Evolutionary conservation across 768 basidiomycete species (phyloP).

Genomic region (Tricholoma saponaceum): DNA sequence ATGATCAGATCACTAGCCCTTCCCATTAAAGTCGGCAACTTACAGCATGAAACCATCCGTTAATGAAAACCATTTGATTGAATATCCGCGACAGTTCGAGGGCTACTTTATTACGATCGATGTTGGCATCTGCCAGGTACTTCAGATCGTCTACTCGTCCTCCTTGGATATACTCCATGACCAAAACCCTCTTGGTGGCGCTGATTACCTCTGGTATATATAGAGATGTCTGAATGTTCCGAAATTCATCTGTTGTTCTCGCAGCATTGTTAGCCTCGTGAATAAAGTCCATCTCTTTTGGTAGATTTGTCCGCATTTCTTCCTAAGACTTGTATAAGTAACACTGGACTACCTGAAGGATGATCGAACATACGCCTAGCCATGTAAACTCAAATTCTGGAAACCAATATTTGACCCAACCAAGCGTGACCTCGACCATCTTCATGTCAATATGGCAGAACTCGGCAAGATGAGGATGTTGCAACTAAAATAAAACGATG

Average conservation of each 20-base stretch:
- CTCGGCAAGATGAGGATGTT: constrained; percentile 92
- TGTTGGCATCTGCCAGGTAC: constrained; percentile 76
- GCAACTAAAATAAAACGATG: constrained; percentile 42
- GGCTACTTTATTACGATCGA: constrained; percentile 92
- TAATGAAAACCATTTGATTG: constrained; percentile 91
- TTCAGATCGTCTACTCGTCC: constrained; percentile 83
- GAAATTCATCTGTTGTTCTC: constrained; percentile 69
- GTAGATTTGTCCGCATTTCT: constrained; percentile 91
- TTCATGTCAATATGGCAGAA: constrained; percentile 90
- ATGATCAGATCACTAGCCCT: constrained; percentile 2
- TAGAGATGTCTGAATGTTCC: constrained; percentile 65
- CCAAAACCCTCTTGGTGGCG: constrained; percentile 78
- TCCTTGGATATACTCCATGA: constrained; percentile 95
- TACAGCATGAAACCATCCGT: constrained; percentile 87
- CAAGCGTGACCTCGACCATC: constrained; percentile 72
- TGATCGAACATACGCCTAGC: constrained; percentile 56
- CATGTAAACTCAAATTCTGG: constrained; percentile 95
- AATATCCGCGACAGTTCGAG: constrained; percentile 90
- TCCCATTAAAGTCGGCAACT: constrained; percentile 21
- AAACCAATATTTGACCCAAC: constrained; percentile 91
- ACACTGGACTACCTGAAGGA: constrained; percentile 1
- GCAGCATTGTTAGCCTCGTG: constrained; percentile 86
- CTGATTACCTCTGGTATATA: constrained; percentile 84
- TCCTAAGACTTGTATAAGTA: constrained; percentile 50
- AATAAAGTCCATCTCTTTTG: constrained; percentile 92